Conservation (phyloP, 495 filamentous ascomycete genomes). For the Trichoderma orchidacearum region DNA sequence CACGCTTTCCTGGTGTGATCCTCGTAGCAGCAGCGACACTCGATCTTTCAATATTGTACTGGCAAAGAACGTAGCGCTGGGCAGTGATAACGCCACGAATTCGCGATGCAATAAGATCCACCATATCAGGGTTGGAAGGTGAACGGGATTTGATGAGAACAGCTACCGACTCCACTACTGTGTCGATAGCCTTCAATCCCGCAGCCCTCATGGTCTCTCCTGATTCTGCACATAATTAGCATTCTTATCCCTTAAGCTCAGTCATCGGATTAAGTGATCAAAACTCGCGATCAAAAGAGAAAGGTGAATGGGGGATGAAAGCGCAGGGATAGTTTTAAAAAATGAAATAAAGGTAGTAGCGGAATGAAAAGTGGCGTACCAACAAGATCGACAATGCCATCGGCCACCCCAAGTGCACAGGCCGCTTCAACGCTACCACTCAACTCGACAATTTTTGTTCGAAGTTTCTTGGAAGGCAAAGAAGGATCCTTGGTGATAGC, state of each 20-base stretch:
- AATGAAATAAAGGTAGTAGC: background rate
- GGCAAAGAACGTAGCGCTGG: slow-evolving; percentile 86
- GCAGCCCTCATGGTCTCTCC: slow-evolving; percentile 97
- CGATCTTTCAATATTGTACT: slow-evolving; percentile 75
- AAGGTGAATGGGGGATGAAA: background rate
- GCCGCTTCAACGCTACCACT: slow-evolving; percentile 95
- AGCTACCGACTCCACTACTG: slow-evolving; percentile 73
- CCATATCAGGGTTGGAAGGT: slow-evolving; percentile 63
- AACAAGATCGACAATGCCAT: slow-evolving; percentile 95
- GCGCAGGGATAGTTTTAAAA: background rate
- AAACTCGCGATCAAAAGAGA: too few species aligned
- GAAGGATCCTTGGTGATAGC: too few species aligned
- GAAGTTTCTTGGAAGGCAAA: slow-evolving; percentile 33
- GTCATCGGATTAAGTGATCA: too few species aligned
- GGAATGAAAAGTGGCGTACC: slow-evolving; percentile 38
- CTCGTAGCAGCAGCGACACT: slow-evolving; percentile 51
- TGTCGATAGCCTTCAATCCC: slow-evolving; percentile 91
- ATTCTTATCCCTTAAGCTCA: too few species aligned
- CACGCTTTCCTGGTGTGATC: slow-evolving; percentile 90
- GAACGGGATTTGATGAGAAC: slow-evolving; percentile 84
- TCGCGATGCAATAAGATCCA: slow-evolving; percentile 67
- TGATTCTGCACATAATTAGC: slow-evolving; percentile 51
- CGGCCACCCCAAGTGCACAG: slow-evolving; percentile 87
- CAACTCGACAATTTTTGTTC: slow-evolving; percentile 79
- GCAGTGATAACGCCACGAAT: slow-evolving; percentile 94